Evolutionary conservation across 2,329 filamentous ascomycete genomes (phyloP).

Genomic region (Periconia sp.): DNA sequence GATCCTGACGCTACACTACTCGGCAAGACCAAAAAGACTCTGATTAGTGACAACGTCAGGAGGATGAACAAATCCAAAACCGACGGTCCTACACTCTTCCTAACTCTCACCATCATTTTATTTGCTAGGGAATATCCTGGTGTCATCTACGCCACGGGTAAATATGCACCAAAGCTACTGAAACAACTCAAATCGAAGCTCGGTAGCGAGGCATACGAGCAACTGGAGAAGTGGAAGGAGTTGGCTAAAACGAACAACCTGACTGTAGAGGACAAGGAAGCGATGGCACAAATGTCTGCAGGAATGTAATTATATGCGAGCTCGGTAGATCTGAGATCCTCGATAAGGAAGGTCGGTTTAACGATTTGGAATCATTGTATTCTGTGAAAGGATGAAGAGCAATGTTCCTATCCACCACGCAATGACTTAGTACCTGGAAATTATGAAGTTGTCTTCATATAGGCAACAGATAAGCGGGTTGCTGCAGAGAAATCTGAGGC

Average conservation of each 20-base stretch:
- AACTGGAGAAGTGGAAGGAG: slow-evolving; percentile 47
- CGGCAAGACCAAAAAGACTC: slow-evolving; percentile 26
- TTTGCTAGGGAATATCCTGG: slow-evolving; percentile 36
- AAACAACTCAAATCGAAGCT: slow-evolving; percentile 39
- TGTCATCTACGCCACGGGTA: slow-evolving; percentile 49
- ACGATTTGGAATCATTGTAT: too few species aligned
- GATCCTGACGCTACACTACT: slow-evolving; percentile 10
- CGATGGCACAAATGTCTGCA: slow-evolving; percentile 40
- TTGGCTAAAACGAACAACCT: slow-evolving; percentile 40
- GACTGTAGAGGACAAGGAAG: slow-evolving; percentile 36
- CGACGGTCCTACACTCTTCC: slow-evolving; percentile 46
- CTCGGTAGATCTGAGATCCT: too few species aligned
- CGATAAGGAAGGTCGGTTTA: too few species aligned
- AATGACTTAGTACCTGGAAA: too few species aligned
- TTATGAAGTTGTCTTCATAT: too few species aligned
- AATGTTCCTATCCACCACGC: too few species aligned
- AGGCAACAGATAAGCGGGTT: too few species aligned
- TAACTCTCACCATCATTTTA: slow-evolving; percentile 43
- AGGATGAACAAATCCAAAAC: slow-evolving; percentile 43
- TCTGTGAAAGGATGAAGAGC: too few species aligned
- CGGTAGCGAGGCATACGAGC: slow-evolving; percentile 29
- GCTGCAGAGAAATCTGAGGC: too few species aligned
- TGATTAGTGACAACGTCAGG: slow-evolving; percentile 40
- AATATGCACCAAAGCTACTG: slow-evolving; percentile 48
- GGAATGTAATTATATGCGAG: neutral